These are phyloP conservation scores for Backusella psychrophila DNA, from an alignment of 192 early-diverging fungal genomes.

Conservation along the genomic window DNA sequence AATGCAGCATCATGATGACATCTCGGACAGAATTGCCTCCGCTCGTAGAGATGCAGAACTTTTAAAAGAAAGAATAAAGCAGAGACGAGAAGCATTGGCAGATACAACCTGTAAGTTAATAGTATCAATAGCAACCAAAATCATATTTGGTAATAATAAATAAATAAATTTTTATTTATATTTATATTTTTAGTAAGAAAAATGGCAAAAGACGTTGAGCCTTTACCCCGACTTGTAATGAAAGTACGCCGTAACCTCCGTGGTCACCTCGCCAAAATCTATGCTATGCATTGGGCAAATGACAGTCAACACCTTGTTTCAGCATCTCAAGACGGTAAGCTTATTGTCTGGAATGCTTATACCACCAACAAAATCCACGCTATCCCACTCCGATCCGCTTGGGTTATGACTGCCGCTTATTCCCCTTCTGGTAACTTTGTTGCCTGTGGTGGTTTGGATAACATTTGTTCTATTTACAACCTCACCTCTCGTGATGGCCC, in stretches of 20 bases:
- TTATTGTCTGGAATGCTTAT: conserved; percentile 98
- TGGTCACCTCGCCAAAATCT: conserved; percentile 98
- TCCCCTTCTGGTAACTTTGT: conserved; percentile 97
- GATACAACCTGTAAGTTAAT: conserved; percentile 86
- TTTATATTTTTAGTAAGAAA: conserved; percentile 17
- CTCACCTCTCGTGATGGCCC: conserved; percentile 91
- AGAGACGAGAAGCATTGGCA: conserved; percentile 87
- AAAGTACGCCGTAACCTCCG: conserved; percentile 96
- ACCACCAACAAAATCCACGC: conserved; percentile 99
- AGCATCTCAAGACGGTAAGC: conserved; percentile 98
- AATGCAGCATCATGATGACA: conserved; percentile 55
- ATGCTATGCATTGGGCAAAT: conserved; percentile 57
- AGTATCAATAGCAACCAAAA: no score
- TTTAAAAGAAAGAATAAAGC: conserved; percentile 93
- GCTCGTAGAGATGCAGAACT: conserved; percentile 93
- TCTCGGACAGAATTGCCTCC: conserved; percentile 81
- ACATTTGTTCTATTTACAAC: conserved; percentile 98
- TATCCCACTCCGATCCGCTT: conserved; percentile 96
- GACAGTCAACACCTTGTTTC: conserved; percentile 96
- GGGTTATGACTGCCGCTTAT: conserved; percentile 99
- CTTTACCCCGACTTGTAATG: conserved; percentile 84
- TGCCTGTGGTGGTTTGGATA: conserved; percentile 98
- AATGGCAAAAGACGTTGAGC: conserved; percentile 68
- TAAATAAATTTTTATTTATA: not conserved
- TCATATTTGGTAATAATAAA: not conserved